These are phyloP conservation scores for Apiospora marii DNA, from an alignment of 2,329 filamentous ascomycete genomes.

Conservation along the genomic window DNA sequence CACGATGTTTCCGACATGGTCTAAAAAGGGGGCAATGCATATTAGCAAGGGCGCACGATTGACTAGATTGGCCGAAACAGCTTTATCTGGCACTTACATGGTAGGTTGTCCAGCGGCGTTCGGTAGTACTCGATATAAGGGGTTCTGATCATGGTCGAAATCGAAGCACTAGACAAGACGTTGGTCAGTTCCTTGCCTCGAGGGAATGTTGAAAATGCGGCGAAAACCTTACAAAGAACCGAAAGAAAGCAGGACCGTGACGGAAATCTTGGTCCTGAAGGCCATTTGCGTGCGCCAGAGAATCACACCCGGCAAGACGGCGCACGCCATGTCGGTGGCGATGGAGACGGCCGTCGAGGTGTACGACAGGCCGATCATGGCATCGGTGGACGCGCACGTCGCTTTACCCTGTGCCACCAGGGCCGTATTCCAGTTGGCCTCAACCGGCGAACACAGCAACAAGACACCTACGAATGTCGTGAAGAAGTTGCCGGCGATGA, in stretches of 20 bases:
- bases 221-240: conserved; percentile 36
- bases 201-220: background rate
- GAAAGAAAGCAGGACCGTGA: conserved; percentile 37
- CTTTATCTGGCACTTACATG: conserved; percentile 30
- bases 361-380: conserved; percentile 37
- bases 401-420: conserved; percentile 40
- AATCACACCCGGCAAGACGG: conserved; percentile 42
- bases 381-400: conserved; percentile 31
- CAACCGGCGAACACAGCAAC: conserved; percentile 44
- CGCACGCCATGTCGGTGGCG: conserved; percentile 43
- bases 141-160: conserved; percentile 36
- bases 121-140: conserved; percentile 36
- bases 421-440: conserved; percentile 38
- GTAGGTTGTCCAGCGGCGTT: conserved; percentile 33
- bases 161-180: conserved; percentile 31
- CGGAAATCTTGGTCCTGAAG: conserved; percentile 32
- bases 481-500: conserved; percentile 38
- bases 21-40: conserved; percentile 25
- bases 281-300: conserved; percentile 45
- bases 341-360: conserved; percentile 43
- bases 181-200: background rate
- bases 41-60: background rate
- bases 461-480: conserved; percentile 43
- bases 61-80: background rate
- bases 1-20: conserved; percentile 35